These are phyloP conservation scores for Marchantia paleacea DNA, from an alignment of 225 moss, liverwort and hornwort genomes.

Conservation along the genomic window DNA sequence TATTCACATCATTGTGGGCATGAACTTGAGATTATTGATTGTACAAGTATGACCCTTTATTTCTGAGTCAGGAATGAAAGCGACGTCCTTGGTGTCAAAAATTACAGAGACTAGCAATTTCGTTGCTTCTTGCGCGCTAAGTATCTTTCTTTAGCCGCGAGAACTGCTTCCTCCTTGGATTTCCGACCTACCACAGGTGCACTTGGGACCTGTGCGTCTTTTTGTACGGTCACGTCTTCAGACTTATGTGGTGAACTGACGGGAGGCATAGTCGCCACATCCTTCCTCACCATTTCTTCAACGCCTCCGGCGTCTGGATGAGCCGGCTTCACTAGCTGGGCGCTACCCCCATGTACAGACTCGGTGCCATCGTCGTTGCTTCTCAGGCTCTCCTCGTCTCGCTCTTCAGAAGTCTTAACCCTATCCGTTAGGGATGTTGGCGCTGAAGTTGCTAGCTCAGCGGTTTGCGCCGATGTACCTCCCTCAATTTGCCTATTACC, in stretches of 20 bases:
- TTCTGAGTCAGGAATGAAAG: not conserved
- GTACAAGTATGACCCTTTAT: not conserved
- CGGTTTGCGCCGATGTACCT: not conserved
- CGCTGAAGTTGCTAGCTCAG: not conserved
- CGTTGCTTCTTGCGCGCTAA: slow-evolving; percentile 22
- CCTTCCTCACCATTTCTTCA: slow-evolving; percentile 1
- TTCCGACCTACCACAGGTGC: slow-evolving; percentile 3
- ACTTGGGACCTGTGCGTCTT: not conserved
- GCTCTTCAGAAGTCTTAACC: not conserved
- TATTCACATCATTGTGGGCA: not conserved
- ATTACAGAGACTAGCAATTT: not conserved
- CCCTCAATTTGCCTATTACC: not conserved
- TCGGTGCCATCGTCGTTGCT: not conserved
- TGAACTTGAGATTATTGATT: slow-evolving; percentile 4
- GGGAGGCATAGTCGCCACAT: not conserved
- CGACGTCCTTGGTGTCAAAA: not conserved
- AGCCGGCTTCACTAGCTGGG: not conserved
- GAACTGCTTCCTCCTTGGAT: slow-evolving; percentile 11
- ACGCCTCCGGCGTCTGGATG: not conserved
- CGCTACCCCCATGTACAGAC: not conserved
- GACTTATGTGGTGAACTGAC: not conserved
- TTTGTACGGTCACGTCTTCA: not conserved
- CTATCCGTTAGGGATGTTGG: not conserved
- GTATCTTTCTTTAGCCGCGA: slow-evolving; percentile 19
- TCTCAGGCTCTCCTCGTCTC: not conserved